phyloP scores from a whole-genome alignment of 2,329 filamentous ascomycete genomes.

The Pyricularia grisea region DNA sequence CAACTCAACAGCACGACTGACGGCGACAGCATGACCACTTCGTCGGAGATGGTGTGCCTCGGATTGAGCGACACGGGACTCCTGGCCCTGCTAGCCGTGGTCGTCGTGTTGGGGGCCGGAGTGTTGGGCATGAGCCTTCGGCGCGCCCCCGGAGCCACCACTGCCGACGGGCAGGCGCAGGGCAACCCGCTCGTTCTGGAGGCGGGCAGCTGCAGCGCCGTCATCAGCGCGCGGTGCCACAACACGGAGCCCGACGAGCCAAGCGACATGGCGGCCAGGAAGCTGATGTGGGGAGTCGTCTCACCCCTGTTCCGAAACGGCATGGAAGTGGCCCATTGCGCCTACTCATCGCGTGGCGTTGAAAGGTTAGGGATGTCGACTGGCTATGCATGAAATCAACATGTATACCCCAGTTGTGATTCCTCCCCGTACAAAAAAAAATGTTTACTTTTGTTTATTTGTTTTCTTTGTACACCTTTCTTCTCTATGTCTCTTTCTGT shows the following conservation, averaged over 20 bases:
- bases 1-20: conserved; percentile 7
- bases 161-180: conserved; percentile 22
- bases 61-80: conserved; percentile 34
- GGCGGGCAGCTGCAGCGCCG: conserved; percentile 40
- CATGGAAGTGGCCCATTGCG: conserved; percentile 30
- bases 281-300: conserved; percentile 26
- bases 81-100: conserved; percentile 28
- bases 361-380: conserved; percentile 23
- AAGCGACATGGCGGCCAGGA: conserved; percentile 10
- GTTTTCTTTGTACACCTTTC: background rate
- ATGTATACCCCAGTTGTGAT: too few relatives aligned
- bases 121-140: conserved; percentile 29
- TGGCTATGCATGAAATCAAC: conserved; percentile 24
- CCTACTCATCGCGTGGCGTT: conserved; percentile 29
- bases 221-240: conserved; percentile 40
- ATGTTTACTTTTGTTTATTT: background rate
- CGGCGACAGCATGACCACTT: conserved; percentile 14
- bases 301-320: conserved; percentile 32
- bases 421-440: too few relatives aligned
- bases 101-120: conserved; percentile 23
- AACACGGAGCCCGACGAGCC: conserved; percentile 13
- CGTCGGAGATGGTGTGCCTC: conserved; percentile 21
- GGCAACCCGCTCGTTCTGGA: conserved; percentile 39
- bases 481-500: background rate
- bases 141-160: conserved; percentile 24